Percentiles rank a stretch among this genome's conserved stretches.
Evolutionary conservation across 768 basidiomycete genomes (phyloP).

Genomic region (Asterophora parasitica): DNA sequence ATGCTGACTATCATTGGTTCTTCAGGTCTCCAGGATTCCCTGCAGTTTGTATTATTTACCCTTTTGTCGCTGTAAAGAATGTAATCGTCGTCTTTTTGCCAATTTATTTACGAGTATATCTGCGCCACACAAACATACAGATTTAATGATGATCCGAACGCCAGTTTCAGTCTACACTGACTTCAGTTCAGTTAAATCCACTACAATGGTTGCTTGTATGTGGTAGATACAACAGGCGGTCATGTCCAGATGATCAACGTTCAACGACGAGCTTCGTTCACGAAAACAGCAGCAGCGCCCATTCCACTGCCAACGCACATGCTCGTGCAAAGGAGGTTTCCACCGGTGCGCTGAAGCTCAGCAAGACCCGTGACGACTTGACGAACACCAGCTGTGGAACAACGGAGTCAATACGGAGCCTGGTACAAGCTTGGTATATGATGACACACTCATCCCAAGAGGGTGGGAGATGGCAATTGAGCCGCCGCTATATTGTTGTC

Average conservation of each 20-base stretch:
- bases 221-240: too few relatives aligned
- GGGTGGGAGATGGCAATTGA: constrained; percentile 83
- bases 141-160: too few relatives aligned
- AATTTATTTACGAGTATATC: too few relatives aligned
- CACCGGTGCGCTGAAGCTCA: constrained; percentile 66
- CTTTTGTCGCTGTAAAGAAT: too few relatives aligned
- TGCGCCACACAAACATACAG: too few relatives aligned
- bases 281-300: constrained; percentile 80
- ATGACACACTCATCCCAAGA: constrained; percentile 71
- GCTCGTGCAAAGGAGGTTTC: constrained; percentile 73
- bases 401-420: constrained; percentile 10
- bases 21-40: constrained; percentile 1
- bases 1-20: constrained; percentile 1
- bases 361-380: constrained; percentile 88
- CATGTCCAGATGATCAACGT: too few relatives aligned
- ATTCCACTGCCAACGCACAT: constrained; percentile 81
- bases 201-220: too few relatives aligned
- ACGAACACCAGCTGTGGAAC: constrained; percentile 64
- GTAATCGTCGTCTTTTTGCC: too few relatives aligned
- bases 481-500: constrained; percentile 57
- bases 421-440: not conserved
- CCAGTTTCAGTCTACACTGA: too few relatives aligned
- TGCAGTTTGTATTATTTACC: too few relatives aligned
- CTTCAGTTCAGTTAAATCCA: too few relatives aligned
- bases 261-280: constrained; percentile 51